Conservation (phyloP, 2,329 filamentous ascomycete genomes). For the Fusarium illudens region DNA sequence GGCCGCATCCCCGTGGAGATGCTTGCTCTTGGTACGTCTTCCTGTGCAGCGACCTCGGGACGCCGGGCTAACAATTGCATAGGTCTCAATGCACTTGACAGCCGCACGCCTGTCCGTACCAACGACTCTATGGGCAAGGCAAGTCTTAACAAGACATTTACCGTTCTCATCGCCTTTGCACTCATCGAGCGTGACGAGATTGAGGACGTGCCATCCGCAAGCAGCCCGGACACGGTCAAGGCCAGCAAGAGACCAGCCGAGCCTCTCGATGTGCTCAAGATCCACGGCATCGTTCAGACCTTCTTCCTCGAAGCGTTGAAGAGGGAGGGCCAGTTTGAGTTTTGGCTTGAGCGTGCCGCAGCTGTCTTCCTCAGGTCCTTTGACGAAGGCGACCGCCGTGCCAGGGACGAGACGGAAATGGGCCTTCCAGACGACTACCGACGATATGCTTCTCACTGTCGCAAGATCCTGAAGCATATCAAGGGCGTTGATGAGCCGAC, state of each 20-base stretch:
- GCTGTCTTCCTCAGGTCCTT: constrained; percentile 37
- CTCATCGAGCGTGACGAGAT: constrained; percentile 40
- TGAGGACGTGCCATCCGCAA: constrained; percentile 32
- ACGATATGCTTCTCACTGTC: constrained; percentile 34
- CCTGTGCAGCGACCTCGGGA: background rate
- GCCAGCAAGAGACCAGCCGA: constrained; percentile 10
- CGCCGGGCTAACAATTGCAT: background rate
- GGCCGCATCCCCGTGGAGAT: constrained; percentile 37
- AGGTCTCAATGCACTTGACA: constrained; percentile 36
- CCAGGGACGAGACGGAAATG: constrained; percentile 19
- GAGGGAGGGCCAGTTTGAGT: constrained; percentile 27
- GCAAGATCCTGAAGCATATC: constrained; percentile 36
- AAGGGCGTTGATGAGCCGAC: constrained; percentile 24
- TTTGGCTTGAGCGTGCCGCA: constrained; percentile 39
- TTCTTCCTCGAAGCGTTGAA: constrained; percentile 37
- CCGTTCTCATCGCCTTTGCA: constrained; percentile 38
- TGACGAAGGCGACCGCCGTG: constrained; percentile 30
- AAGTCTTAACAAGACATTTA: constrained; percentile 40
- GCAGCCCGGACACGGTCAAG: constrained; percentile 18
- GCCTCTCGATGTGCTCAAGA: constrained; percentile 37
- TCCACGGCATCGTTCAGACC: constrained; percentile 35
- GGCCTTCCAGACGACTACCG: constrained; percentile 38
- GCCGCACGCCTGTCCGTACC: constrained; percentile 34
- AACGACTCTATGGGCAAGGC: constrained; percentile 28
- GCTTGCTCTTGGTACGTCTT: constrained; percentile 31